phyloP scores from a whole-genome alignment of 1,284 basidiomycete species.

The Naganishia sp. region DNA sequence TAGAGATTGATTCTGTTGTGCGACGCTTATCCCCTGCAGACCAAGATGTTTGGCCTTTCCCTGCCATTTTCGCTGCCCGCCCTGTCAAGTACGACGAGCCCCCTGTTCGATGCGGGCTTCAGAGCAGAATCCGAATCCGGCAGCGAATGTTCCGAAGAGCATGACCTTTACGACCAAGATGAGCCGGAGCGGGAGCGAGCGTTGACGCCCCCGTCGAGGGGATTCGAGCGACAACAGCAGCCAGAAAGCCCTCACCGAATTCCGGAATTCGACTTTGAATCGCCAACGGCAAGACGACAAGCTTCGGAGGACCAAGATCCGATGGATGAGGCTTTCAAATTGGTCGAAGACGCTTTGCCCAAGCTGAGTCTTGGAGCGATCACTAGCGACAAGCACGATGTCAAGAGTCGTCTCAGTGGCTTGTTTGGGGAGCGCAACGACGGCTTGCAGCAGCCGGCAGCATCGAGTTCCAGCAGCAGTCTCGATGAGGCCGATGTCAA shows the following conservation, averaged over 20 bases:
- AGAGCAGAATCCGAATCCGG: conserved; percentile 22
- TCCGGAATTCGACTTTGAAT: conserved; percentile 49
- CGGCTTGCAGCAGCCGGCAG: neutral
- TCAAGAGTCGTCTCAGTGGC: conserved; percentile 13
- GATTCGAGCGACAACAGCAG: conserved; percentile 12
- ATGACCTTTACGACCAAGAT: conserved; percentile 29
- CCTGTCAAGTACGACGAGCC: conserved; percentile 42
- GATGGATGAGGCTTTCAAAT: conserved; percentile 24
- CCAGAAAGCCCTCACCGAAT: conserved; percentile 48
- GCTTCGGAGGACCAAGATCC: conserved; percentile 8
- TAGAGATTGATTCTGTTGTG: neutral
- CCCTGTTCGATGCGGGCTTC: conserved; percentile 37
- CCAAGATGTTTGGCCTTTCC: conserved; percentile 40
- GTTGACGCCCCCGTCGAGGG: conserved; percentile 45
- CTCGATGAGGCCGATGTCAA: conserved; percentile 9
- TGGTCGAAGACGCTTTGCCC: conserved; percentile 31
- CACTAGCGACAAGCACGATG: neutral
- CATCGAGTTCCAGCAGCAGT: conserved; percentile 20
- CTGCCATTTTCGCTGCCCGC: conserved; percentile 46
- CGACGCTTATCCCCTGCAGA: conserved; percentile 20
- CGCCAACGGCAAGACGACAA: conserved; percentile 23
- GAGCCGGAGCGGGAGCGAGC: conserved; percentile 34
- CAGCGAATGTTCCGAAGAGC: conserved; percentile 13
- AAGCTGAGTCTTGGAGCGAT: conserved; percentile 9
- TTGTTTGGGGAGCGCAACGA: conserved; percentile 15